Evolutionary conservation across 2,329 filamentous ascomycete species (phyloP).

Genomic region (Botrytis galanthina): DNA sequence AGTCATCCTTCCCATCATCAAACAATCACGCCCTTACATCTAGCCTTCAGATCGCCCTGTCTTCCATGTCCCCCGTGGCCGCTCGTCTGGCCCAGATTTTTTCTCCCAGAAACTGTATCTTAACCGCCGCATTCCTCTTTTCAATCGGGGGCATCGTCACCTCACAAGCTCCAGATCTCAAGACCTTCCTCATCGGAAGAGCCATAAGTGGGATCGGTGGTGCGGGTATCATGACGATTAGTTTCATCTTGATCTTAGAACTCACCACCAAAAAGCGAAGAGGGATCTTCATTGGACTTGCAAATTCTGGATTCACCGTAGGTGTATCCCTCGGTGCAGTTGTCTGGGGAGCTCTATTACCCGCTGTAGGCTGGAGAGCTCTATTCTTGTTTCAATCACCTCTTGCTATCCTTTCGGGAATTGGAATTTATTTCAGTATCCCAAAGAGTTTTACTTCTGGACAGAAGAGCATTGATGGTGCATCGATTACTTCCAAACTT

Average conservation of each 20-base stretch:
- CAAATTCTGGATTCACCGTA: slow-evolving; percentile 70
- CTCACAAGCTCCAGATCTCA: slow-evolving; percentile 56
- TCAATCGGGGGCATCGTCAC: slow-evolving; percentile 64
- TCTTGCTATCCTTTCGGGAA: slow-evolving; percentile 57
- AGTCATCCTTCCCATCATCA: slow-evolving; percentile 14
- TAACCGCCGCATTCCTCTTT: slow-evolving; percentile 58
- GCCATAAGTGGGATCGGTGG: slow-evolving; percentile 66
- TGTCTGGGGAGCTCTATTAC: slow-evolving; percentile 63
- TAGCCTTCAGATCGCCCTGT: slow-evolving; percentile 50
- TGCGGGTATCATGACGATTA: slow-evolving; percentile 69
- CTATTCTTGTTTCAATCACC: slow-evolving; percentile 74
- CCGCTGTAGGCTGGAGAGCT: slow-evolving; percentile 66
- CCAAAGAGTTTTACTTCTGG: slow-evolving; percentile 47
- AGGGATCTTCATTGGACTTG: slow-evolving; percentile 70
- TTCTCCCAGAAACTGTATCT: slow-evolving; percentile 62
- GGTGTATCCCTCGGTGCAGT: slow-evolving; percentile 71
- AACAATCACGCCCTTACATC: background rate
- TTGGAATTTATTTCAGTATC: slow-evolving; percentile 63
- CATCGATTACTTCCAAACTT: slow-evolving; percentile 53
- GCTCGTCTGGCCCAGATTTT: slow-evolving; percentile 75
- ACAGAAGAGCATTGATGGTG: slow-evolving; percentile 39
- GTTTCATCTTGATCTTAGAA: slow-evolving; percentile 75
- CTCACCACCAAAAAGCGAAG: slow-evolving; percentile 64
- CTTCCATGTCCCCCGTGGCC: slow-evolving; percentile 62
- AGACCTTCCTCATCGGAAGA: slow-evolving; percentile 66